Evolutionary conservation across 129 eudicot genomes (phyloP).

Genomic region (Solidago caesia): DNA sequence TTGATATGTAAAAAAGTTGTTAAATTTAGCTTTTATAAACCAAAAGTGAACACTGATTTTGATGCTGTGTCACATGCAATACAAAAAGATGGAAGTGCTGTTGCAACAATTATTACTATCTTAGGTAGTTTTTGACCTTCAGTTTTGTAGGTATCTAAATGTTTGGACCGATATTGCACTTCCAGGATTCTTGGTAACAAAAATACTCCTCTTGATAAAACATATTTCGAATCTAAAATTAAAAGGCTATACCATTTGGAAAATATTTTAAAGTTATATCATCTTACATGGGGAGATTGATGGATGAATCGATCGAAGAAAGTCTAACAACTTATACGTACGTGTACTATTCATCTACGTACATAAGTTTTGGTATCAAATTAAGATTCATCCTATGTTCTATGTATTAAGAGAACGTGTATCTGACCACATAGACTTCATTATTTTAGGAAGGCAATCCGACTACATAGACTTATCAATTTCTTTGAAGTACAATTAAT

Average conservation of each 20-base stretch:
- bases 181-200: neutral
- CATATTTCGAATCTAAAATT: neutral
- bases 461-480: neutral
- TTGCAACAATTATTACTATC: neutral
- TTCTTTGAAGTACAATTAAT: neutral
- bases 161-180: neutral
- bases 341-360: too few relatives aligned
- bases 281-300: too few relatives aligned
- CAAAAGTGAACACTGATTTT: conserved; percentile 6
- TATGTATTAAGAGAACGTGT: too few relatives aligned
- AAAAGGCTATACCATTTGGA: too few relatives aligned
- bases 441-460: neutral
- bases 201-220: neutral
- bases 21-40: neutral
- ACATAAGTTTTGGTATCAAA: too few relatives aligned
- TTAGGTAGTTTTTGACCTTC: neutral
- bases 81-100: conserved; percentile 3
- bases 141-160: neutral
- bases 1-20: neutral
- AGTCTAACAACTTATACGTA: too few relatives aligned
- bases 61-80: neutral
- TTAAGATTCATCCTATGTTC: neutral
- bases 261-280: too few relatives aligned
- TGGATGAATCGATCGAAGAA: too few relatives aligned
- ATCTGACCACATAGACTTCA: neutral